Evolutionary conservation across 352 stramenopile genomes (phyloP), one percentile per base, ranked within the genome.

Genomic region (Pythium guiyangense): DNA sequence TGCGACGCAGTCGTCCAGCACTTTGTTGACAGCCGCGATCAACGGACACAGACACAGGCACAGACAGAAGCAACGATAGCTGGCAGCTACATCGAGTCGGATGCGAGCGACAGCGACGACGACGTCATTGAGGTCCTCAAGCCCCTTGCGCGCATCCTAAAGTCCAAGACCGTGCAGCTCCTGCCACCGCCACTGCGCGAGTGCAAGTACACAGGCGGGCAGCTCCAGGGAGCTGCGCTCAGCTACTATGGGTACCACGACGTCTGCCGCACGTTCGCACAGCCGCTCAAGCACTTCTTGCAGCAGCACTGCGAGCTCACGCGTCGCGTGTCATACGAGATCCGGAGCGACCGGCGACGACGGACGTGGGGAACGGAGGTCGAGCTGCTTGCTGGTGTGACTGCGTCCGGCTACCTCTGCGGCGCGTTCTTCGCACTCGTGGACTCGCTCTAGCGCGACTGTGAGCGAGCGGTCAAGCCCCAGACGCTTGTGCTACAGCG

Each of bases 211-310:
- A 12, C 6, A 12, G 35, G 12, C 6, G 35, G 12, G 12, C 35
- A 40, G 12, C 35, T 40, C 35, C 12, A 14, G 6, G 35, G 12
- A 14, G 35, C 12, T 40, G 35, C 35, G 6, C 6, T 14, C 6
- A 12, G 18, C 6, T 17, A 17, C 4, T 18, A 22, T 22, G 40
- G 40, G 18, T 46, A 17, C 40, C 40, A 5, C 5, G 18, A 6
- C 40, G 40, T 46, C 18, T 54, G 34, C 18, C 4, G 4, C 12
- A 17, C 31, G 34, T 37, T 34, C 49, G 22, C 14, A 1, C 49
- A 46, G 49, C 34, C 49, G 49, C 34, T 35, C n/a, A 46, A 46
- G 49, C 25, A 43, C 17, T 46, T 29, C 12, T n/a, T 54, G 35
- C 49, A 31, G 10, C 11, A 43, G 49, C 18, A n/a, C n/a, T 54